Evolutionary conservation across 768 basidiomycete species (phyloP).

Genomic region (Lactarius pseudohatsudake): DNA sequence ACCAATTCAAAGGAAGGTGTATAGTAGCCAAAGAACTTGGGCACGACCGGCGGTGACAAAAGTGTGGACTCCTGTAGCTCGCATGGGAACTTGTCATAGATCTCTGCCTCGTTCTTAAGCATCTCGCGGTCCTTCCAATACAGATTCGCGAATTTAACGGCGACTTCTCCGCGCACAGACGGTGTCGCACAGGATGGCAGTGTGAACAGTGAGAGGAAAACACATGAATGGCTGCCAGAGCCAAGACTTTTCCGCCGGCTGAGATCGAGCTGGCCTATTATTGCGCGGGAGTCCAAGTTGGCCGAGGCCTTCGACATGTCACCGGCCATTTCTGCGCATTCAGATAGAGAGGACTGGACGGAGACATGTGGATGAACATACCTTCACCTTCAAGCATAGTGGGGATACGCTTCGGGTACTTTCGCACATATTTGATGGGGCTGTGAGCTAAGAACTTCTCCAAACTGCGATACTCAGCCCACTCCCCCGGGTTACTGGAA

Average conservation of each 20-base stretch:
- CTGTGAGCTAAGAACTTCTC: not conserved
- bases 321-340: not conserved
- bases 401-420: not conserved
- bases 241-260: slow-evolving; percentile 41
- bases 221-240: slow-evolving; percentile 51
- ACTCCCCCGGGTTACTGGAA: not conserved
- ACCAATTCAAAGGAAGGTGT: slow-evolving; percentile 31
- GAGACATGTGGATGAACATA: not conserved
- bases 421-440: slow-evolving; percentile 6
- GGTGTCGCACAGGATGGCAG: slow-evolving; percentile 41
- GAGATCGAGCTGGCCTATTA: slow-evolving; percentile 41
- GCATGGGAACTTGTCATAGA: slow-evolving; percentile 46
- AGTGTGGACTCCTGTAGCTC: slow-evolving; percentile 52
- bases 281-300: too few species aligned
- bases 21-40: slow-evolving; percentile 68
- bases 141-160: slow-evolving; percentile 25
- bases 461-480: not conserved
- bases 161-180: slow-evolving; percentile 27
- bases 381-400: not conserved
- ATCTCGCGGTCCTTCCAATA: slow-evolving; percentile 14
- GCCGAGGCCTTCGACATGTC: not conserved
- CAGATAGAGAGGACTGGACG: not conserved
- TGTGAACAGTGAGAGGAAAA: slow-evolving; percentile 52
- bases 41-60: slow-evolving; percentile 52
- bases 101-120: slow-evolving; percentile 41